phyloP scores from a whole-genome alignment of 164 flowering plant genomes.

The Kingdonia uniflora region DNA sequence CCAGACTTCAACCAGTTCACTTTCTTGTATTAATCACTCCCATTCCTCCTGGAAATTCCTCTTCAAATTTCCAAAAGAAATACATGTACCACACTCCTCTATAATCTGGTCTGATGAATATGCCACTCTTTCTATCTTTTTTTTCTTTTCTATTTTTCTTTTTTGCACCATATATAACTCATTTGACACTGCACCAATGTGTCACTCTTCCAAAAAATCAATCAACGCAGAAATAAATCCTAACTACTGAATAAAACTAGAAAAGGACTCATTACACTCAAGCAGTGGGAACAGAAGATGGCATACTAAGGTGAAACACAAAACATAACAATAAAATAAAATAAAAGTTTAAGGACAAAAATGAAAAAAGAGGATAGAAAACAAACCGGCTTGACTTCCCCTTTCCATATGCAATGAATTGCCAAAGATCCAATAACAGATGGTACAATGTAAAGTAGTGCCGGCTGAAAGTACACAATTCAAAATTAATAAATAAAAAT shows the following conservation, averaged over 20 bases:
- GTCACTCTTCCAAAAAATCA: neutral
- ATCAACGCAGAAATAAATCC: neutral
- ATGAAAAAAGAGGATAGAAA: neutral
- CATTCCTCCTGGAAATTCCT: too few relatives aligned
- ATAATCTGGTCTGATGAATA: too few relatives aligned
- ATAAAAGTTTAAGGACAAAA: neutral
- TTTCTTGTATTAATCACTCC: too few relatives aligned
- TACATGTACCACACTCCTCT: too few relatives aligned
- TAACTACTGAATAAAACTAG: neutral
- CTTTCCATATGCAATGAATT: conserved; percentile 80
- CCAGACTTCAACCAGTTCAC: too few relatives aligned
- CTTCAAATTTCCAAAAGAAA: too few relatives aligned
- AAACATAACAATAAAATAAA: neutral
- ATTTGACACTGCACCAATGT: too few relatives aligned
- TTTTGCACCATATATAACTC: too few relatives aligned
- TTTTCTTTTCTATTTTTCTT: too few relatives aligned
- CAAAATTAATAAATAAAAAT: conserved; percentile 1
- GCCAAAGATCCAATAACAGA: conserved; percentile 82
- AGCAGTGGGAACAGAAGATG: neutral
- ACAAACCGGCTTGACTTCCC: conserved; percentile 88
- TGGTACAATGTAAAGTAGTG: conserved; percentile 91
- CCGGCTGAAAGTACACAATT: conserved; percentile 55
- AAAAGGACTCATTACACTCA: neutral
- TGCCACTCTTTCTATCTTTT: too few relatives aligned
- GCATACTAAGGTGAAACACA: neutral